Conservation (phyloP, 331 rosid species). For the Arachis monticola region DNA sequence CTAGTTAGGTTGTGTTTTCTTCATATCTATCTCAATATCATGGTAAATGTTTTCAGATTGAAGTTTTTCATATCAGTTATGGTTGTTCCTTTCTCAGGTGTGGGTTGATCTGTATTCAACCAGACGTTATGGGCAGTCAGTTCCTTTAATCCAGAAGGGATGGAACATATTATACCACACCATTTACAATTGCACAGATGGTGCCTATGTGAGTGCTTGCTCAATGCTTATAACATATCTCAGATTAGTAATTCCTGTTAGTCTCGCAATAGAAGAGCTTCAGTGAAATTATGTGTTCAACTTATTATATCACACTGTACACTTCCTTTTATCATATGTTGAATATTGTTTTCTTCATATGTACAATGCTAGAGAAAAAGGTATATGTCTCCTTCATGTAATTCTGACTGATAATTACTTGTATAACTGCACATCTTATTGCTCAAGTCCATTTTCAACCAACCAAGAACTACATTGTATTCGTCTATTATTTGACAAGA, state of each 20-base stretch:
- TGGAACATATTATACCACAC: conserved; percentile 75
- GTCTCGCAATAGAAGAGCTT: conserved; percentile 20
- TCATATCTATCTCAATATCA: neutral
- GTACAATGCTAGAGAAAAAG: neutral
- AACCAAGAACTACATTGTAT: conserved; percentile 12
- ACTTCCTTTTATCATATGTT: conserved; percentile 8
- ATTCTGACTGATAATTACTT: neutral
- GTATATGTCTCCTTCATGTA: neutral
- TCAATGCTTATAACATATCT: conserved; percentile 26
- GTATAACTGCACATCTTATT: conserved; percentile 14
- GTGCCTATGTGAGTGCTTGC: conserved; percentile 69
- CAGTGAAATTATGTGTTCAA: conserved; percentile 12
- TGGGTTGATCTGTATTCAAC: conserved; percentile 73
- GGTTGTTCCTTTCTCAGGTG: conserved; percentile 47
- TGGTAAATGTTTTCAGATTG: conserved; percentile 24
- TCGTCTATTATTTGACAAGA: conserved; percentile 19
- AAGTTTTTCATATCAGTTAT: neutral
- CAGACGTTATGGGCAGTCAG: conserved; percentile 68
- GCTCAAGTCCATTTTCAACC: conserved; percentile 28
- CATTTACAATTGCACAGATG: conserved; percentile 79
- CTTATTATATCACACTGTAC: neutral
- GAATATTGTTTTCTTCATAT: conserved; percentile 30
- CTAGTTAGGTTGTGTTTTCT: neutral
- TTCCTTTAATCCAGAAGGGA: conserved; percentile 66
- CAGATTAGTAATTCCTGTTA: conserved; percentile 11